Evolutionary conservation across 805 yeast genomes (phyloP).

Genomic region (Cyberlindnera bimundalis): DNA sequence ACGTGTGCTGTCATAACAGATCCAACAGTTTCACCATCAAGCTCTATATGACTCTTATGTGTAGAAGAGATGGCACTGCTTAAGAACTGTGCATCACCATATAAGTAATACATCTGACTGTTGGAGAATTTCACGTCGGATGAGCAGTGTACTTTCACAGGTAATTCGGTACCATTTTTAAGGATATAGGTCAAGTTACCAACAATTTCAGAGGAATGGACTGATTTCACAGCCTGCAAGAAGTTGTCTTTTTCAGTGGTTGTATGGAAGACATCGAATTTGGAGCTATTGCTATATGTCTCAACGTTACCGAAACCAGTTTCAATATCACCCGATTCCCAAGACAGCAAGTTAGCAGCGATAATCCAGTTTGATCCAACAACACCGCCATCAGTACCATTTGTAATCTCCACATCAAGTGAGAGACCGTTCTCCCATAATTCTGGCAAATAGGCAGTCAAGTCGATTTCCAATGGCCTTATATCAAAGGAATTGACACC

Average conservation of each 20-base stretch:
- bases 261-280: slow-evolving; percentile 4
- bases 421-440: slow-evolving; percentile 50
- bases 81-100: slow-evolving; percentile 39
- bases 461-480: slow-evolving; percentile 63
- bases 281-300: slow-evolving; percentile 26
- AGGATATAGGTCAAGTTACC: slow-evolving; percentile 20
- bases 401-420: slow-evolving; percentile 48
- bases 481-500: slow-evolving; percentile 72
- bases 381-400: slow-evolving; percentile 39
- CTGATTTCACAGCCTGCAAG: slow-evolving; percentile 24
- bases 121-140: slow-evolving; percentile 33
- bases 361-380: slow-evolving; percentile 53
- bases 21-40: slow-evolving; percentile 12
- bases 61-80: slow-evolving; percentile 17
- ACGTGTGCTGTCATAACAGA: slow-evolving; percentile 14
- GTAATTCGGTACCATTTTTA: slow-evolving; percentile 23
- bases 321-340: slow-evolving; percentile 44
- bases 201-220: slow-evolving; percentile 11
- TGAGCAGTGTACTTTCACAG: slow-evolving; percentile 22
- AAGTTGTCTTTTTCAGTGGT: slow-evolving; percentile 18
- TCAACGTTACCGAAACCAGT: slow-evolving; percentile 38
- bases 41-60: slow-evolving; percentile 15
- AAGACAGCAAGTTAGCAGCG: slow-evolving; percentile 51
- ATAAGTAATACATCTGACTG: slow-evolving; percentile 34
- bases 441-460: slow-evolving; percentile 67